Base-by-base conservation (phyloP, 805 yeast genomes). In the Sungouiozyma ichnusensis region DNA sequence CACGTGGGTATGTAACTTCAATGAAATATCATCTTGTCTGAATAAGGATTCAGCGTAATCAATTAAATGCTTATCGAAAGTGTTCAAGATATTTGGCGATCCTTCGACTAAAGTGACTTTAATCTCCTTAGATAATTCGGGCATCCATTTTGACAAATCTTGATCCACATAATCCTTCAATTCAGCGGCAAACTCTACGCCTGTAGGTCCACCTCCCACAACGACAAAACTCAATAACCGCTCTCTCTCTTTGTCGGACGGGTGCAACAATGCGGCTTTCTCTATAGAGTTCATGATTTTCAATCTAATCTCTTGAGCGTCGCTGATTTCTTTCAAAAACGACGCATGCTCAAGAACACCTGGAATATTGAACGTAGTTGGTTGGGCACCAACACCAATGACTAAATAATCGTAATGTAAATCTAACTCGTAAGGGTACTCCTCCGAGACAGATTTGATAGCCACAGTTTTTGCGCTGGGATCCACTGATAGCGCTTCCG, bases 161-260 rank as follows among this genome's bases (percentile, higher is more conserved):
- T 88, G 94, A 63, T 84, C 87, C 48, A 87, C 83, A 66, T 85
- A 90, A 66, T 88, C 97, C 68, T 84, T 94, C 54, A 88, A 69
- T 67, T 90, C 97, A 58, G 95, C 97, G 52, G 97, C 96, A 55
- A 87, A 83, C 68, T 87, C 97, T 48, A 88, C 96, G 69, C 97
- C 97, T 36, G 97, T 88, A 62, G 97, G 97, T 50, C 97, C 97
- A 66, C 97, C 97, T 57, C 97, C 97, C 52, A 92, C 94, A 48
- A 90, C 94, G 48, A 90, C 90, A 54, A 87, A 80, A 48, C 81
- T 82, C 61, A 88, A 74, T 55, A 90, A 73, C 63, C 95, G 77
- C 66, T 78, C 76, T 66, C 97, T 78, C 62, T 85, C 94, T 16
- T 79, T 79, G 52, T 77, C 85, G 20, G 65, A 63, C 52, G 74